These are phyloP conservation scores for Dactylellina haptotyla DNA, from an alignment of 2,329 filamentous ascomycete species.

Conservation along the genomic window DNA sequence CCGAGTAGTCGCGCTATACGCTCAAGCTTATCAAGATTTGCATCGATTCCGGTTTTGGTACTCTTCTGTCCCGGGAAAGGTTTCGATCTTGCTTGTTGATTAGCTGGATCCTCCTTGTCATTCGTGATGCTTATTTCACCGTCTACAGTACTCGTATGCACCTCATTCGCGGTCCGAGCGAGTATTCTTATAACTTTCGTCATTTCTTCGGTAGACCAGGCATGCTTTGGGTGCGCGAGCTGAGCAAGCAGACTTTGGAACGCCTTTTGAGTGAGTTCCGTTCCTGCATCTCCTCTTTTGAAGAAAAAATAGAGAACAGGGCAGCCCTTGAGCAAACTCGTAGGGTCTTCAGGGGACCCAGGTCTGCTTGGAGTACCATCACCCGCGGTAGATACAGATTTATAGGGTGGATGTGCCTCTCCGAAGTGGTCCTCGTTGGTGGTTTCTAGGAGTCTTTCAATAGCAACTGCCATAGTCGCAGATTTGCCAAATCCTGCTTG, in stretches of 20 bases:
- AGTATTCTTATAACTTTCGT: not conserved
- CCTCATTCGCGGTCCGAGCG: not conserved
- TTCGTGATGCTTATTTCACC: not conserved
- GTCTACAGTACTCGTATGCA: not conserved
- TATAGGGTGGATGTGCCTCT: not conserved
- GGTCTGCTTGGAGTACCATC: not conserved
- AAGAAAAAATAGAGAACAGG: slow-evolving; percentile 28
- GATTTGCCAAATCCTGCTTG: slow-evolving; percentile 39
- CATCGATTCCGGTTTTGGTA: not conserved
- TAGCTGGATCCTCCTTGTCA: not conserved
- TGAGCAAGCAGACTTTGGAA: not conserved
- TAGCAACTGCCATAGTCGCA: slow-evolving; percentile 26
- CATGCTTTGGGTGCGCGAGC: slow-evolving; percentile 3
- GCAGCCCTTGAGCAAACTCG: not conserved
- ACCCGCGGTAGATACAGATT: not conserved
- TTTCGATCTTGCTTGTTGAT: no score
- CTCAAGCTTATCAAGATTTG: slow-evolving; percentile 6
- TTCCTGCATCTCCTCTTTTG: slow-evolving; percentile 17
- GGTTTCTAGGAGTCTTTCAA: slow-evolving; percentile 2
- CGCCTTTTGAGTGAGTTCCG: not conserved
- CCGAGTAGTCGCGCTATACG: not conserved
- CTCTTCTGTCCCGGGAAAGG: not conserved
- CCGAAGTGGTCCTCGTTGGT: not conserved
- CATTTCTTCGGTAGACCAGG: not conserved
- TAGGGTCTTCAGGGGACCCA: not conserved